Conservation (phyloP, 2,329 filamentous ascomycete species). For the Aspergillus tamarii region DNA sequence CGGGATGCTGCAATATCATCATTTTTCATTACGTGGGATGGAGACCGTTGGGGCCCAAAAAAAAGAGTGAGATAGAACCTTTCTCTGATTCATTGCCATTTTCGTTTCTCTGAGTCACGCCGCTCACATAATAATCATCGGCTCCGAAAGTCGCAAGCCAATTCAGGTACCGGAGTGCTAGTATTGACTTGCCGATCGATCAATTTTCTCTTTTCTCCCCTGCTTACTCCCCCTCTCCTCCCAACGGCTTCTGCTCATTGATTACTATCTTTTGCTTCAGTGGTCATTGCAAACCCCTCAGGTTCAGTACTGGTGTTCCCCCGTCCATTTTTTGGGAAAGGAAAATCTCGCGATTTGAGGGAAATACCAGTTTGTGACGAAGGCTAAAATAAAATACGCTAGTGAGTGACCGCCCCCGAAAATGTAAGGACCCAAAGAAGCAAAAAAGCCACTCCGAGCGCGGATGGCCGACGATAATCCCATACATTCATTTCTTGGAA, state of each 20-base stretch:
- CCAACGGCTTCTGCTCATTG: constrained; percentile 12
- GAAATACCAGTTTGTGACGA: constrained; percentile 24
- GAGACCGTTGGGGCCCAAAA: background rate
- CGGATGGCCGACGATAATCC: constrained; percentile 16
- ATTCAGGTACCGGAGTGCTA: constrained; percentile 7
- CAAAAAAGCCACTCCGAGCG: constrained; percentile 24
- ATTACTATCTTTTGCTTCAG: background rate
- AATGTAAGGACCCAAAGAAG: background rate
- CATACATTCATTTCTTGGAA: constrained; percentile 13
- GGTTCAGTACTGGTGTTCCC: background rate
- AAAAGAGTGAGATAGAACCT: background rate
- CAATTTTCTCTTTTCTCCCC: background rate
- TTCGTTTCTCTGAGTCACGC: constrained; percentile 18
- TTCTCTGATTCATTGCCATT: constrained; percentile 3
- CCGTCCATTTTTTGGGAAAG: background rate
- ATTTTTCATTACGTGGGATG: constrained; percentile 20
- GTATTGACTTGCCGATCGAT: background rate
- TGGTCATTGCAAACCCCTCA: background rate
- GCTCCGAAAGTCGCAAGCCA: constrained; percentile 28
- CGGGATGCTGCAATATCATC: background rate
- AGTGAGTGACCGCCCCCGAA: constrained; percentile 9
- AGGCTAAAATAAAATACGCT: constrained; percentile 19
- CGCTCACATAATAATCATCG: constrained; percentile 10
- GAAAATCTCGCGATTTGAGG: background rate
- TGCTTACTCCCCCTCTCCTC: constrained; percentile 11